Percentiles rank a stretch among this genome's conserved stretches.
Evolutionary conservation across 192 early-diverging fungal genomes (phyloP).

Genomic region (Entrophospora sp.): DNA sequence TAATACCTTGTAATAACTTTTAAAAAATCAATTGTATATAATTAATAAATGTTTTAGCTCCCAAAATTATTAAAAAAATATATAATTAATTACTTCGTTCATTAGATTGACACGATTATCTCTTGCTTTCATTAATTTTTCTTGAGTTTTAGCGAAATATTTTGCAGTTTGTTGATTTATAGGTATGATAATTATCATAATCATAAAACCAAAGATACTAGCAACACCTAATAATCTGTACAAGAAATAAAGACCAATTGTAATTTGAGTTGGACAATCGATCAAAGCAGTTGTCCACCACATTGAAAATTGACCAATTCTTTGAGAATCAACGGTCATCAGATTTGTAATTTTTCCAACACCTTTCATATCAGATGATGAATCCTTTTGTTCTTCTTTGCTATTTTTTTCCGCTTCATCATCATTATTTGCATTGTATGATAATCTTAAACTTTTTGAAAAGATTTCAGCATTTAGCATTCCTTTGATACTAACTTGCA

Average conservation of each 20-base stretch:
- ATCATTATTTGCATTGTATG: neutral
- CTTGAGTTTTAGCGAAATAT: constrained; percentile 37
- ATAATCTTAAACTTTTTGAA: constrained; percentile 43
- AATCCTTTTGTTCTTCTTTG: constrained; percentile 19
- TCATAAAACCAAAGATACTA: constrained; percentile 24
- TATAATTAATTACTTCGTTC: constrained; percentile 48
- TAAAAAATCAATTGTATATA: too few relatives aligned
- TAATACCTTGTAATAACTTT: constrained; percentile 62
- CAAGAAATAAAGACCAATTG: constrained; percentile 56
- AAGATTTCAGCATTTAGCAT: constrained; percentile 54
- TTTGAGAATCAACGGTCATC: constrained; percentile 62
- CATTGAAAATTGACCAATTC: constrained; percentile 44
- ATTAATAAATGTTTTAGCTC: too few relatives aligned
- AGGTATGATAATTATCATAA: constrained; percentile 33
- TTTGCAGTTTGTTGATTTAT: constrained; percentile 1
- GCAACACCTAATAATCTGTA: constrained; percentile 66
- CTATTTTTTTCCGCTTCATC: neutral
- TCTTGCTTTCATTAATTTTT: constrained; percentile 48
- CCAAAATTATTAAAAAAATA: too few relatives aligned
- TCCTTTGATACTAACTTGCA: constrained; percentile 27
- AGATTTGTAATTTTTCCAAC: constrained; percentile 66
- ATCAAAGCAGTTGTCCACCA: constrained; percentile 47
- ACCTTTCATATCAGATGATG: too few relatives aligned
- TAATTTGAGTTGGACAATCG: constrained; percentile 50
- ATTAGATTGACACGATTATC: constrained; percentile 55